phyloP scores from a whole-genome alignment of 1,139 yeast species.

The Cylindricascospora bacillispora region DNA sequence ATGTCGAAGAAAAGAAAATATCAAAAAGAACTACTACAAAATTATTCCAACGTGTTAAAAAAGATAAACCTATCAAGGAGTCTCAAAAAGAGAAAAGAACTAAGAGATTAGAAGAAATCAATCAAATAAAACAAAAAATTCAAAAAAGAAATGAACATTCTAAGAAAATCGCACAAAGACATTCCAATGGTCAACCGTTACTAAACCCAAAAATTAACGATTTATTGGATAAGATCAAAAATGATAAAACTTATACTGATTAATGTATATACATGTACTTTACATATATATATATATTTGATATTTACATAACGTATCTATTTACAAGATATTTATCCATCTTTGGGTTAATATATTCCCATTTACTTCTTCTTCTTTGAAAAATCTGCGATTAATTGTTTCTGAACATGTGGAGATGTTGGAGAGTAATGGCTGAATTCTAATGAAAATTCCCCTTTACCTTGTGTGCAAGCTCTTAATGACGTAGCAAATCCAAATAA shows the following conservation, averaged over 20 bases:
- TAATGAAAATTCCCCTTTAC: conserved; percentile 94
- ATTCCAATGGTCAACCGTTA: conserved; percentile 70
- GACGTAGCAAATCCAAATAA: conserved; percentile 96
- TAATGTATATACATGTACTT: conserved; percentile 5
- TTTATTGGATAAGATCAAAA: conserved; percentile 63
- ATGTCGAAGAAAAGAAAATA: conserved; percentile 17
- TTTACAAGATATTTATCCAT: conserved; percentile 5
- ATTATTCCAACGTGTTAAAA: conserved; percentile 30
- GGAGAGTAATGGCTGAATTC: conserved; percentile 91
- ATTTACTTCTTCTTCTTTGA: conserved; percentile 39
- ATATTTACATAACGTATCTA: conserved; percentile 2
- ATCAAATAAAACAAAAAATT: conserved; percentile 22
- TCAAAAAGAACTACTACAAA: neutral
- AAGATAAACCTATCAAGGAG: conserved; percentile 29
- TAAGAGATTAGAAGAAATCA: conserved; percentile 20
- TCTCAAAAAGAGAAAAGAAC: conserved; percentile 25
- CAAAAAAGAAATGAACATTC: conserved; percentile 1
- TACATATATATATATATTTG: conserved; percentile 1
- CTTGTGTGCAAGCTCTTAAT: conserved; percentile 94
- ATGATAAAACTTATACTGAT: conserved; percentile 28
- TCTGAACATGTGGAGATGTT: conserved; percentile 82
- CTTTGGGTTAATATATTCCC: conserved; percentile 1
- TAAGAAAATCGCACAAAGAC: conserved; percentile 33
- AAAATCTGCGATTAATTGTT: conserved; percentile 76
- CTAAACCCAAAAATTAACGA: conserved; percentile 85